Base-by-base conservation (phyloP, 805 yeast genomes). In the Ogataea degrootiae region DNA sequence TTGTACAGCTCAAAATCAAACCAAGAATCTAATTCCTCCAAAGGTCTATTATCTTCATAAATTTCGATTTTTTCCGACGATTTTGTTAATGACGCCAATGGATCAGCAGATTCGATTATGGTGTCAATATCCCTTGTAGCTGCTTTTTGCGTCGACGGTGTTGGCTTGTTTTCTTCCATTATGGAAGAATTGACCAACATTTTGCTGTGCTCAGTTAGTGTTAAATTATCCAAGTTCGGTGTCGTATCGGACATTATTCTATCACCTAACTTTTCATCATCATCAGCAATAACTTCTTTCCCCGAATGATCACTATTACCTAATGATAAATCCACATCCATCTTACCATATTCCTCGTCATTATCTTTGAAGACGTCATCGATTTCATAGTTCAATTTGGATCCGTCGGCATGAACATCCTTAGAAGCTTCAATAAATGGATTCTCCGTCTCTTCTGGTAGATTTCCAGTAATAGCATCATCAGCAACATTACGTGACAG, bases 81-180 rank as follows among this genome's bases (percentile, higher is more conserved):
- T 14, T 53, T 50, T 0, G 63, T 58, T 11, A 61, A 37, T 1
- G 51, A 36, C 1, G 57, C 44, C 16, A 61, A 42, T n/a, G 65
- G 65, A 44, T 61, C 65, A 8, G 57, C 36, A 3, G 56, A 48
- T 34, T 55, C 60, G 21, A 57, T 48, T 6, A 58, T 52, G 5
- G 54, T 47, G 19, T 47, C 47, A 22, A 52, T 45, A n/a, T 53
- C 57, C 34, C 46, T 43, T 1, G 46, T 16, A 8, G 8, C 4
- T 34, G 29, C 16, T 12, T 34, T 19, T 26, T 26, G 31, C 12
- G 31, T 9, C 11, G 31, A 26, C 11, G 31, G 31, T 26, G 31
- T 9, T 11, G 2, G 4, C 11, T 26, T 26, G 31, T 2, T 26
- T 26, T 7, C 31, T 26, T 26, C 31, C 5, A 26, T 26, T 1